Evolutionary conservation across 495 filamentous ascomycete genomes (phyloP), one percentile per base, ranked within the genome.

Genomic region (Penicillium pulvis): DNA sequence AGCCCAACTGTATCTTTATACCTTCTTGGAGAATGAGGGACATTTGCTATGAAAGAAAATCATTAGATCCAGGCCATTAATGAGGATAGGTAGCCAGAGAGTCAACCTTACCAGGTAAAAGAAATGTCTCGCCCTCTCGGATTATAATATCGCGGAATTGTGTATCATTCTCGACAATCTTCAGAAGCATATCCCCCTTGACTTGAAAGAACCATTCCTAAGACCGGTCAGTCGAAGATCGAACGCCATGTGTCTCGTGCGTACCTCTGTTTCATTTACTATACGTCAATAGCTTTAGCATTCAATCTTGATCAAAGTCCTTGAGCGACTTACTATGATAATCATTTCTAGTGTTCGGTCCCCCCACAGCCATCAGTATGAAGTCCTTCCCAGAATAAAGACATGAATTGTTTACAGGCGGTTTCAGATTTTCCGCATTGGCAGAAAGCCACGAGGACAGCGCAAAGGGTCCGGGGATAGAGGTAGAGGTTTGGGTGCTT

Each of bases 141-240:
- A 96, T 94, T 57, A 84, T 72, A 59, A 96, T 85, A 71, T 96
- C 90, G 50, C 79, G 77, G 74, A 92, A 93, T 17, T 72, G 75
- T 6, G 10, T 47, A 60, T 84, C 51, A 20, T 73, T 62, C 26
- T 83, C 79, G 44, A 94, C 88, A 6, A 92, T 86, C 63, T 92
- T 93, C 46, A 96, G 83, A 31, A 92, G 74, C 91, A 96, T 93
- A 47, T 80, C 78, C 59, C 91, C 91, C 61, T 85, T 83, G 77
- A 93, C 85, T 70, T 94, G 90, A 78, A 91, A 96, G 80, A 94
- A 96, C 87, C 88, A 94, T 68, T 96, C 91, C 16, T 91, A 36
- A 8, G 30, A 0, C 16, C 14, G 17, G 16, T n/a, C 4, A 41
- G 16, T 41, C 39, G 3, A 17, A 6, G 14, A 12, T 36, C 9